These are phyloP conservation scores for Gossypium turneri DNA, from an alignment of 345 rosid genomes.

Conservation along the genomic window DNA sequence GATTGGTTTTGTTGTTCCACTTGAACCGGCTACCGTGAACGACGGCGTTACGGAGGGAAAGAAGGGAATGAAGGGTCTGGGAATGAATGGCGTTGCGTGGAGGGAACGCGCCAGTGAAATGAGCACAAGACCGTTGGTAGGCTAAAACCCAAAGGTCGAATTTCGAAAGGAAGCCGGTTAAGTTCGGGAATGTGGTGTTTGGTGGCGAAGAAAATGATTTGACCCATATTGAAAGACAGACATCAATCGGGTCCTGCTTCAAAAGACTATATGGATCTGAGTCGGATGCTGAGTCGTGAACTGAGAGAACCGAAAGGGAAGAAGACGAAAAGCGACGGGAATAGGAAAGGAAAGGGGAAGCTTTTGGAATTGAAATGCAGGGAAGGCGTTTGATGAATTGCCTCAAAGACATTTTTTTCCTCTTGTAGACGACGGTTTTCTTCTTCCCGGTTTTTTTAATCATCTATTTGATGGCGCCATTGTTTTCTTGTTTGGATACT, in stretches of 20 bases:
- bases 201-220: constrained; percentile 77
- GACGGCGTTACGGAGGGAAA: constrained; percentile 67
- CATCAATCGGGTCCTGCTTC: constrained; percentile 79
- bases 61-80: constrained; percentile 59
- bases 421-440: neutral
- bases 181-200: constrained; percentile 50
- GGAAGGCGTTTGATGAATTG: constrained; percentile 60
- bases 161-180: constrained; percentile 83
- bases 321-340: constrained; percentile 21
- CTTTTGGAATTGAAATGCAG: constrained; percentile 18
- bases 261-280: constrained; percentile 59
- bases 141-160: constrained; percentile 93
- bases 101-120: constrained; percentile 78
- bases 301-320: constrained; percentile 31
- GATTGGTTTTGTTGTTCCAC: constrained; percentile 73
- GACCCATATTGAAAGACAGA: constrained; percentile 79
- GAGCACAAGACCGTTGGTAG: constrained; percentile 81
- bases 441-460: neutral
- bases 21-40: constrained; percentile 47
- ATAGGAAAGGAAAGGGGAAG: constrained; percentile 1
- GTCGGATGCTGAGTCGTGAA: neutral
- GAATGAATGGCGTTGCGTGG: constrained; percentile 75
- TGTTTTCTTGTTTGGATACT: neutral
- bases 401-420: constrained; percentile 36
- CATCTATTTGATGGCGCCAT: neutral